Conservation (phyloP, 2,329 filamentous ascomycete species). For the Hypoxylon sp. region DNA sequence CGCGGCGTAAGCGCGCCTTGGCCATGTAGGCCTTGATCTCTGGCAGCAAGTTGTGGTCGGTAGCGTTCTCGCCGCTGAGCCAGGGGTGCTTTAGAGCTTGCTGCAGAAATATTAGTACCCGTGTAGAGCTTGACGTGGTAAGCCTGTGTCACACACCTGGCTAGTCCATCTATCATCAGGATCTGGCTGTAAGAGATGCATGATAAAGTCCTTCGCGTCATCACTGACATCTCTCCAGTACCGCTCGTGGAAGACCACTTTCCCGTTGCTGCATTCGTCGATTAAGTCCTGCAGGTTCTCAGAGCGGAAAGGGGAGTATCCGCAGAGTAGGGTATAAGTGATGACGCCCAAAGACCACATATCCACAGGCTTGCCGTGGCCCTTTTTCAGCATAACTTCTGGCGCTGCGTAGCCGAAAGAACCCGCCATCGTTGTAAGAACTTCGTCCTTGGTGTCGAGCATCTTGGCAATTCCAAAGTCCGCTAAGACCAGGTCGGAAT, state of each 20-base stretch:
- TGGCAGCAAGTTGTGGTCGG: slow-evolving; percentile 96
- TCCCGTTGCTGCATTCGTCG: slow-evolving; percentile 88
- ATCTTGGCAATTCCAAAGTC: slow-evolving; percentile 99
- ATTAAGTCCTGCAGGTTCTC: slow-evolving; percentile 95
- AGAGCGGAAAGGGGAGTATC: slow-evolving; percentile 97
- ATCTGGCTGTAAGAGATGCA: slow-evolving; percentile 82
- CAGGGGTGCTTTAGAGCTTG: slow-evolving; percentile 86
- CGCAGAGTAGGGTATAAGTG: slow-evolving; percentile 97
- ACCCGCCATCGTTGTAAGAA: slow-evolving; percentile 97
- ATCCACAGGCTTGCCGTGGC: slow-evolving; percentile 97
- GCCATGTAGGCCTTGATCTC: slow-evolving; percentile 96
- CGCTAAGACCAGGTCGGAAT: slow-evolving; percentile 91
- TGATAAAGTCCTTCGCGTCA: slow-evolving; percentile 96
- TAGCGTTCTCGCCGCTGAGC: slow-evolving; percentile 92
- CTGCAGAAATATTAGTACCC: slow-evolving; percentile 57
- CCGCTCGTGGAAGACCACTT: slow-evolving; percentile 94
- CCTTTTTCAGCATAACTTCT: slow-evolving; percentile 97
- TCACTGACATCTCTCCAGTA: slow-evolving; percentile 99
- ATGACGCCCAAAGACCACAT: slow-evolving; percentile 99
- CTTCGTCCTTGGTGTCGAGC: slow-evolving; percentile 89
- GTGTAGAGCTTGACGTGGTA: neutral
- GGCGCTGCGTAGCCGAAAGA: slow-evolving; percentile 98
- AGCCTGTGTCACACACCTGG: slow-evolving; percentile 67
- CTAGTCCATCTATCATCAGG: slow-evolving; percentile 84
- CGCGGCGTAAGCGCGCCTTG: slow-evolving; percentile 89